A percentile compares a stretch with the other conserved stretches of the same genome.
Conservation (phyloP, 2,329 filamentous ascomycete species). For the Cytospora schulzeri region DNA sequence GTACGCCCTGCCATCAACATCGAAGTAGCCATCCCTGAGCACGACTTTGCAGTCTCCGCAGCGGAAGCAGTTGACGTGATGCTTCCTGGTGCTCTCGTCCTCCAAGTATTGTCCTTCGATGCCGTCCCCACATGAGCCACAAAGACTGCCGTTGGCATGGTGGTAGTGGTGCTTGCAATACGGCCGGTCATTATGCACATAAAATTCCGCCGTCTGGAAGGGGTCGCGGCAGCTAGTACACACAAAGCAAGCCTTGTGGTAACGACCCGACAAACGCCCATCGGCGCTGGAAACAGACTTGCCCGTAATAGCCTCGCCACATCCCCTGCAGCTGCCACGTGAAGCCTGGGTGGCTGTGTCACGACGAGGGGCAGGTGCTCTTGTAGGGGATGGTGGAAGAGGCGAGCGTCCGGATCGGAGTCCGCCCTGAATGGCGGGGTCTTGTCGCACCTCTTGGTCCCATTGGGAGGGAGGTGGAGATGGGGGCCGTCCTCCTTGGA, state of each 20-base stretch:
- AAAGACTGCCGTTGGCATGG: constrained; percentile 84
- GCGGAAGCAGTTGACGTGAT: constrained; percentile 84
- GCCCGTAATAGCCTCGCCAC: constrained; percentile 74
- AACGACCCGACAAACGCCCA: constrained; percentile 86
- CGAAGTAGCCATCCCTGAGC: constrained; percentile 85
- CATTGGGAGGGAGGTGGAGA: constrained; percentile 20
- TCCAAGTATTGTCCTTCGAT: constrained; percentile 95
- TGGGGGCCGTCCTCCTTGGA: constrained; percentile 26
- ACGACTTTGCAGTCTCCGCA: constrained; percentile 77
- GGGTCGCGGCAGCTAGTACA: constrained; percentile 81
- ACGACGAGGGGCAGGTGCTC: constrained; percentile 38
- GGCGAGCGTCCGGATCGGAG: constrained; percentile 1
- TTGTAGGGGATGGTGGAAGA: constrained; percentile 21
- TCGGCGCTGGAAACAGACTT: constrained; percentile 95
- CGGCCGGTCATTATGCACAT: constrained; percentile 83
- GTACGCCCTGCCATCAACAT: constrained; percentile 76
- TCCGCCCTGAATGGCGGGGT: constrained; percentile 35
- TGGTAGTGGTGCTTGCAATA: constrained; percentile 95
- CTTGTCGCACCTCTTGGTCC: constrained; percentile 32
- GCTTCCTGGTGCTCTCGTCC: constrained; percentile 75
- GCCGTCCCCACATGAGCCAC: constrained; percentile 74
- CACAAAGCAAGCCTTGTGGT: constrained; percentile 93
- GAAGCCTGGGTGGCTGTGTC: constrained; percentile 42
- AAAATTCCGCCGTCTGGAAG: constrained; percentile 88
- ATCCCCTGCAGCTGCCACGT: constrained; percentile 82